Base-by-base conservation (phyloP, 129 eudicot species). In the Flaveria linearis region DNA sequence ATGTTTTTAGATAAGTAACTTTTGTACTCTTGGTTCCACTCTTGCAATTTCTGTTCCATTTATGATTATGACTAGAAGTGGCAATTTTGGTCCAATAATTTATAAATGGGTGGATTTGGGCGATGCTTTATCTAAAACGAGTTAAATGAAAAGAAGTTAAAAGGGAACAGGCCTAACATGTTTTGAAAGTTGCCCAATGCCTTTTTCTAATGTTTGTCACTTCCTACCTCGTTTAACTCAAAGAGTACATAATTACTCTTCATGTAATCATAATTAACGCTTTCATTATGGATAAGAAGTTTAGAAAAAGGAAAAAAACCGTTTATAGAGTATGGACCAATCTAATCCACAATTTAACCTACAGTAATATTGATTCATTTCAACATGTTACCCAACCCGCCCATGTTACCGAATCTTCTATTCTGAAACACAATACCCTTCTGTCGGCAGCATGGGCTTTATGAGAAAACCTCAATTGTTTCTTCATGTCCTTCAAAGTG, bases 371-470 rank as follows among this genome's bases (percentile, higher is more conserved):
- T 58, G 66, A 58, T n/a, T 33, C 33, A 13, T 36, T 15, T 75
- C 43, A 75, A 50, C 50, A 7, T 53, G 57, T 20, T 51, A 25
- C 28, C 50, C 42, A 51, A 8, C 58, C 58, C 13, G 20, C 26
- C 61, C 12, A 17, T 18, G 2, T 63, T 10, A 57, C 1, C 14
- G 58, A 18, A 8, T 60, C 36, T 58, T 79, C 22, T 79, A 36
- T 45, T 60, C 78, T 80, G 75, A 78, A 74, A 64, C 49, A 45
- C 42, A 33, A 60, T 72, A 28, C 41, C 71, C 6, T 76, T 77
- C 66, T 63, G 18, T 58, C 7, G 68, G 83, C 91, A 92, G 96
- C 85, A 89, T 95, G 96, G 99, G 99, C 39, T 89, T 89, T 78
- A 74, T 95, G 84, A 86, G 73, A 86, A 89, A 89, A 25, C 90